phyloP scores from a whole-genome alignment of 108 stramenopile species.

The Pseudonitzschia pungens region DNA sequence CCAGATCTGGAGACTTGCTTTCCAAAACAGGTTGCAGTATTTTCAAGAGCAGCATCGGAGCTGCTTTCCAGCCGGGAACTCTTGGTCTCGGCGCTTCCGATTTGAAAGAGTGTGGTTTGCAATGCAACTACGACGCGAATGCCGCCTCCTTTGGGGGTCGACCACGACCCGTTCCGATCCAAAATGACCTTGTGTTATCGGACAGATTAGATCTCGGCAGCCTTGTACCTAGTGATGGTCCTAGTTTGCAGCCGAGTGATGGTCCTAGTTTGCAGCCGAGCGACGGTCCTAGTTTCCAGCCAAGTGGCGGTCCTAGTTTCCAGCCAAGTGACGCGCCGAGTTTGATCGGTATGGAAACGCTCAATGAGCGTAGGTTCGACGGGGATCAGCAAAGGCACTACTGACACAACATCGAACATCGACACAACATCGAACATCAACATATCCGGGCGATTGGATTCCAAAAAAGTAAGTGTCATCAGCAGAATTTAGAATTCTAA shows the following conservation, averaged over 20 bases:
- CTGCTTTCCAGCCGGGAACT: conserved; percentile 11
- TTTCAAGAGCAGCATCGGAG: neutral
- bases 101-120: neutral
- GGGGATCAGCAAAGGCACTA: too few species aligned
- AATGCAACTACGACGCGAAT: neutral
- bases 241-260: neutral
- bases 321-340: conserved; percentile 8
- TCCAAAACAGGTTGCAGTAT: neutral
- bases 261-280: neutral
- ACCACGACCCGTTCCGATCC: neutral
- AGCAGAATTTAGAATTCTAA: neutral
- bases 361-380: neutral
- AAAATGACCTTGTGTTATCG: neutral
- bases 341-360: neutral
- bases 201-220: neutral
- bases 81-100: neutral
- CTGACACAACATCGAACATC: too few species aligned
- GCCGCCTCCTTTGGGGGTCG: neutral
- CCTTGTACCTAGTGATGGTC: neutral
- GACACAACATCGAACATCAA: too few species aligned
- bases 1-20: neutral
- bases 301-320: neutral
- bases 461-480: neutral
- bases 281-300: conserved; percentile 1
- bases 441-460: neutral